Percentiles rank a stretch among this genome's conserved stretches.
Evolutionary conservation across 140 eudicot genomes (phyloP).

Genomic region (Flaveria floridana): DNA sequence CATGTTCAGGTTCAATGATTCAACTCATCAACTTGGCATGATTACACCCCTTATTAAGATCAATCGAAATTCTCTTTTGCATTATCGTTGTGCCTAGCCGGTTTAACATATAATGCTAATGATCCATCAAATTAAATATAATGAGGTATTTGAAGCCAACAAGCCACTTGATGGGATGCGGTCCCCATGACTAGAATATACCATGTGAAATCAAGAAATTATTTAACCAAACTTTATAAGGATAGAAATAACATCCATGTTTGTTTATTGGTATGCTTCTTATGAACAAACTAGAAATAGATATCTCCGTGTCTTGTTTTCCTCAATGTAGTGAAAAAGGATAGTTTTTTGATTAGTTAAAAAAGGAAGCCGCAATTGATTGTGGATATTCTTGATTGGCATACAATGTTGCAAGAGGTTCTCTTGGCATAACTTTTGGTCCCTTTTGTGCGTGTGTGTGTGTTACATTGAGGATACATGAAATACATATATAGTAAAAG

Average conservation of each 20-base stretch:
- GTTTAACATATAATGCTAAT: not conserved
- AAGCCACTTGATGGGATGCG: not conserved
- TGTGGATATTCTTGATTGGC: not conserved
- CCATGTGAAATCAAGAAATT: not conserved
- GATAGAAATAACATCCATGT: not conserved
- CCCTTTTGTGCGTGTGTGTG: not conserved
- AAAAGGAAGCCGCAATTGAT: not conserved
- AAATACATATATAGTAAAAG: not conserved
- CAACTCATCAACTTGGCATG: not conserved
- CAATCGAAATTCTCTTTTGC: not conserved
- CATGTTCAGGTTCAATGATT: not conserved
- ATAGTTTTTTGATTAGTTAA: not conserved
- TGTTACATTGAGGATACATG: not conserved
- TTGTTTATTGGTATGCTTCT: too few relatives aligned
- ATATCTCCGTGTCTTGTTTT: not conserved
- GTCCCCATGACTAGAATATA: not conserved
- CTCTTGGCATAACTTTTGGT: not conserved
- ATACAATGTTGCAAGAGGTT: not conserved
- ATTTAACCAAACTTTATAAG: slow-evolving; percentile 6
- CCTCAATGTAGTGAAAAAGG: not conserved
- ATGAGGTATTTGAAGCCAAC: not conserved
- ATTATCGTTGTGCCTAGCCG: not conserved
- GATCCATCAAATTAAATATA: not conserved
- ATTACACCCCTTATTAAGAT: not conserved
- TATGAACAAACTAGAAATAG: too few relatives aligned